Evolutionary conservation across 805 yeast genomes (phyloP).

Genomic region (Candida khao-thaluensis): DNA sequence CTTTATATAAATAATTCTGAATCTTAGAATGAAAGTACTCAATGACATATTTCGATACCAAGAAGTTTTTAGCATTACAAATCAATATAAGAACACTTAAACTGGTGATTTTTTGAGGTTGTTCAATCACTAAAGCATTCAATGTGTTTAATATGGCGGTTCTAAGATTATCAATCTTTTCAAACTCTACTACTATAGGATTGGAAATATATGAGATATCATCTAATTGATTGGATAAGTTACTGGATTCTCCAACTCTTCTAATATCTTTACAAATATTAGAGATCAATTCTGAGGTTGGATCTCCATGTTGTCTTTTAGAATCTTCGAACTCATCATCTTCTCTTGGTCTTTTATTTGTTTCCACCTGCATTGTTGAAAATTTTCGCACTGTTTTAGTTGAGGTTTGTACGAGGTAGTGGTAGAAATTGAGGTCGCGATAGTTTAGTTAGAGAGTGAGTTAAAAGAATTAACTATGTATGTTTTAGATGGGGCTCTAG

Average conservation of each 20-base stretch:
- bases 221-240: slow-evolving; percentile 39
- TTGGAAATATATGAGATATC: slow-evolving; percentile 65
- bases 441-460: too few species aligned
- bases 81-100: slow-evolving; percentile 65
- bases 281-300: slow-evolving; percentile 38
- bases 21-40: slow-evolving; percentile 67
- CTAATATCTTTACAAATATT: slow-evolving; percentile 47
- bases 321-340: slow-evolving; percentile 25
- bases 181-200: slow-evolving; percentile 65
- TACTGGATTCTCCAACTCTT: slow-evolving; percentile 43
- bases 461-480: too few species aligned
- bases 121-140: slow-evolving; percentile 72
- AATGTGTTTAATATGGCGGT: slow-evolving; percentile 60
- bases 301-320: slow-evolving; percentile 42
- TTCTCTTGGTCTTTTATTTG: slow-evolving; percentile 16
- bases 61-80: slow-evolving; percentile 60
- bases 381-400: slow-evolving; percentile 1
- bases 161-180: slow-evolving; percentile 58
- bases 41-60: slow-evolving; percentile 66
- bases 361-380: slow-evolving; percentile 10
- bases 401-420: too few species aligned
- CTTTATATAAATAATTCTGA: slow-evolving; percentile 46
- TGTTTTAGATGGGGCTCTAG: slow-evolving; percentile 61
- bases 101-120: slow-evolving; percentile 85
- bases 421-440: too few species aligned